Evolutionary conservation across 139 green algal genomes (phyloP).

Genomic region (Asterochloris erici): DNA sequence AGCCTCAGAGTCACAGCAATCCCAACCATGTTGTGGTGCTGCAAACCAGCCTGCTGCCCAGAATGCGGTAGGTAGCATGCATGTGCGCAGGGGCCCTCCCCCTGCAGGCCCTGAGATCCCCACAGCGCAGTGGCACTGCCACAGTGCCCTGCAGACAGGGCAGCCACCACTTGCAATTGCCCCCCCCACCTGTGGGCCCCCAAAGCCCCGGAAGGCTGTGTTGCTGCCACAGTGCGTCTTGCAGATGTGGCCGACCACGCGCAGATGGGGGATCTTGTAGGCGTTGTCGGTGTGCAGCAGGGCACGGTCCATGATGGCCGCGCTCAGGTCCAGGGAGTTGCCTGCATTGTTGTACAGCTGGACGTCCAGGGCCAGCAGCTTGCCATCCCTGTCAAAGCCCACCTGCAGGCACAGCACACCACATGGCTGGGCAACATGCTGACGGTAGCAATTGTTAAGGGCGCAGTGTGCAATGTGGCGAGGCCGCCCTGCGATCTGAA

Average conservation of each 20-base stretch:
- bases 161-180: no score
- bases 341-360: slow-evolving; percentile 91
- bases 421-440: not conserved
- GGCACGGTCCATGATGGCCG: slow-evolving; percentile 83
- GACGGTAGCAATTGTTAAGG: no score
- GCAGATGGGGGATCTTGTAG: slow-evolving; percentile 74
- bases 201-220: slow-evolving; percentile 95
- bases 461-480: no score
- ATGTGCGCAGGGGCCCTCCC: no score
- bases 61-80: no score
- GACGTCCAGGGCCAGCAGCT: slow-evolving; percentile 73
- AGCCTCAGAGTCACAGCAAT: no score
- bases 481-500: no score
- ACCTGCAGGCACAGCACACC: slow-evolving; percentile 36
- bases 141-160: no score
- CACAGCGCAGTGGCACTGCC: no score
- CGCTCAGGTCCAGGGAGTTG: slow-evolving; percentile 79
- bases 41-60: no score
- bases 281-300: slow-evolving; percentile 71
- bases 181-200: slow-evolving; percentile 73
- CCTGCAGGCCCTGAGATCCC: no score
- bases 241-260: slow-evolving; percentile 68
- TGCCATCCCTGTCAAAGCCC: slow-evolving; percentile 59
- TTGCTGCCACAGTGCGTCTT: slow-evolving; percentile 87
- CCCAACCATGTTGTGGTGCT: no score